A percentile compares a stretch with the other conserved stretches of the same genome.
Evolutionary conservation across 2,329 filamentous ascomycete species (phyloP).

Genomic region (Colletotrichum eremochloae): DNA sequence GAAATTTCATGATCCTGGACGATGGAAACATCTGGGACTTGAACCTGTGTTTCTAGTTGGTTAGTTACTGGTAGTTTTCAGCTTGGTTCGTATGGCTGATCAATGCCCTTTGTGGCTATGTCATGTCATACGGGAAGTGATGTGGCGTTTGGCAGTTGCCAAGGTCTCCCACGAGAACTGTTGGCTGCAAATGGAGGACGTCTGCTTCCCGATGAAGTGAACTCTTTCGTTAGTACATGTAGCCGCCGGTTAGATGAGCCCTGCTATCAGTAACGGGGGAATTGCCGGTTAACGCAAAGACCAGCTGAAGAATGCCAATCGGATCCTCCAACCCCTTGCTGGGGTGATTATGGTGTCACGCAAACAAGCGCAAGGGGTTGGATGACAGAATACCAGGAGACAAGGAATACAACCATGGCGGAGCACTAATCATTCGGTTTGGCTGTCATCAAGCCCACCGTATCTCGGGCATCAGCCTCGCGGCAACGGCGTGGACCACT

Average conservation of each 20-base stretch:
- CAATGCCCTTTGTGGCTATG: neutral
- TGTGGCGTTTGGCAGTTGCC: neutral
- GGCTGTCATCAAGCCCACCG: neutral
- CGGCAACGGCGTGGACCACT: constrained; percentile 5
- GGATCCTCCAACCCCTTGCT: neutral
- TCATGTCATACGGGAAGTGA: neutral
- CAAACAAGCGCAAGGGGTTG: neutral
- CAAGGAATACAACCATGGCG: neutral
- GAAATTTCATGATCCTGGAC: neutral
- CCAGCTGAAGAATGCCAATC: neutral
- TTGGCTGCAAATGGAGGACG: neutral
- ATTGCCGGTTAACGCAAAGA: neutral
- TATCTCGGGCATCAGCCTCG: neutral
- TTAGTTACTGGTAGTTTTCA: neutral
- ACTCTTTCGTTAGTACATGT: neutral
- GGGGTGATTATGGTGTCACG: neutral
- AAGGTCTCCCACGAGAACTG: neutral
- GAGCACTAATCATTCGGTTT: neutral
- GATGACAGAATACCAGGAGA: too few species aligned
- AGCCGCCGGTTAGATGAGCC: neutral
- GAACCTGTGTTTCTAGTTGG: neutral
- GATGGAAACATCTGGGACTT: neutral
- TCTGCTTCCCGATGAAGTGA: neutral
- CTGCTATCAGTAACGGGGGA: neutral
- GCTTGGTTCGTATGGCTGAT: neutral